Percentiles rank a stretch among this genome's conserved stretches.
These are phyloP conservation scores for Corchorus olitorius DNA, from an alignment of 345 rosid genomes.

Conservation along the genomic window DNA sequence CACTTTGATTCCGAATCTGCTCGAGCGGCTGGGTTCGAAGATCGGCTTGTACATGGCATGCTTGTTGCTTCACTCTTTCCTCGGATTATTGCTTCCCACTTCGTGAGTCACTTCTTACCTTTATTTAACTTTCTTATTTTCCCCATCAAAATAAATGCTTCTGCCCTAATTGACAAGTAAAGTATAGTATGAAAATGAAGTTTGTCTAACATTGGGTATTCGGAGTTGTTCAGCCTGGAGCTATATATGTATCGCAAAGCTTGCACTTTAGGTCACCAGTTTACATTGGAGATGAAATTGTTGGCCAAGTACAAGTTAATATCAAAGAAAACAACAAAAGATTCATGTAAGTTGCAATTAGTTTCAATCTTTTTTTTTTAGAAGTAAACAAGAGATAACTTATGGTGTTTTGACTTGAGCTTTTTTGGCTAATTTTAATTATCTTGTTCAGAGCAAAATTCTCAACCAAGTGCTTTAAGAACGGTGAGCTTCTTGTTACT, in stretches of 20 bases:
- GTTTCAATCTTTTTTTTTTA: slow-evolving; percentile 1
- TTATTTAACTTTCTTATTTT: background rate
- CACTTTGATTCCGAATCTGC: slow-evolving; percentile 74
- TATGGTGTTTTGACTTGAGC: background rate
- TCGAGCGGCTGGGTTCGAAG: slow-evolving; percentile 62
- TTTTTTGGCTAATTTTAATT: background rate
- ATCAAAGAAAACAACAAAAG: slow-evolving; percentile 60
- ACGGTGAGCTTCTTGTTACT: slow-evolving; percentile 51
- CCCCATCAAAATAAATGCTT: too few species aligned
- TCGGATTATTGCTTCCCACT: slow-evolving; percentile 67
- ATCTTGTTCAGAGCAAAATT: slow-evolving; percentile 59
- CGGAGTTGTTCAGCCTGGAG: slow-evolving; percentile 65
- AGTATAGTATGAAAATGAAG: background rate
- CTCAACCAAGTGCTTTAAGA: slow-evolving; percentile 75
- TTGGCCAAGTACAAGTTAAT: slow-evolving; percentile 54
- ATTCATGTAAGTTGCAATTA: slow-evolving; percentile 51
- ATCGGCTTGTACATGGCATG: slow-evolving; percentile 81
- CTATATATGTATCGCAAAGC: slow-evolving; percentile 77
- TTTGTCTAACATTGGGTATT: background rate
- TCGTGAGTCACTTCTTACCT: slow-evolving; percentile 49
- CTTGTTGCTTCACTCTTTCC: slow-evolving; percentile 88
- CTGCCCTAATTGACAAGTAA: too few species aligned
- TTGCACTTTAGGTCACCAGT: slow-evolving; percentile 79
- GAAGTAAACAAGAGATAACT: background rate
- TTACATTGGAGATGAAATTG: slow-evolving; percentile 66